These are phyloP conservation scores for Trichoderma reesei DNA, from an alignment of 495 filamentous ascomycete species.

Conservation along the genomic window DNA sequence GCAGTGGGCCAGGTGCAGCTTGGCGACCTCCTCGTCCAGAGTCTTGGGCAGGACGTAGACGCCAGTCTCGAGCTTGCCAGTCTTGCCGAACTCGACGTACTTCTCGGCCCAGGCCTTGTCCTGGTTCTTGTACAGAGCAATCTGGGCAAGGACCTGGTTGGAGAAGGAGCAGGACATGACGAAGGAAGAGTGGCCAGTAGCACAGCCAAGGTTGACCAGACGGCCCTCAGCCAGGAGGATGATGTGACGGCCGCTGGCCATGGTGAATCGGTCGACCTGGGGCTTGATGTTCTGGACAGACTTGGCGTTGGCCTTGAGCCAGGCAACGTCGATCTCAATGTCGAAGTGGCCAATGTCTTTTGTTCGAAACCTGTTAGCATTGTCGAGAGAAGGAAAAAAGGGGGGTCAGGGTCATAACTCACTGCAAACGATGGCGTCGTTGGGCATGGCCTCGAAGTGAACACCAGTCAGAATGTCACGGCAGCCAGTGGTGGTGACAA, in stretches of 20 bases:
- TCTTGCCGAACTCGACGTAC: slow-evolving; percentile 92
- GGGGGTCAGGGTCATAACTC: slow-evolving; percentile 29
- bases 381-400: slow-evolving; percentile 4
- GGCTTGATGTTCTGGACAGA: slow-evolving; percentile 98
- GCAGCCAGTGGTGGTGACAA: slow-evolving; percentile 98
- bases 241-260: slow-evolving; percentile 91
- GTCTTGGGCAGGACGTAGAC: slow-evolving; percentile 99
- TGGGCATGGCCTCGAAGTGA: slow-evolving; percentile 96
- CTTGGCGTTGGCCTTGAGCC: slow-evolving; percentile 90
- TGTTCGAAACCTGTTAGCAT: slow-evolving; percentile 10
- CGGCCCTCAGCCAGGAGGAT: slow-evolving; percentile 97
- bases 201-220: slow-evolving; percentile 98
- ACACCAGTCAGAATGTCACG: slow-evolving; percentile 85
- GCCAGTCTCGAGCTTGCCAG: slow-evolving; percentile 73
- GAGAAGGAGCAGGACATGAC: slow-evolving; percentile 99
- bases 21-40: slow-evolving; percentile 93
- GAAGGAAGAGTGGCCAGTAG: slow-evolving; percentile 98
- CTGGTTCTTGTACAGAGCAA: slow-evolving; percentile 90
- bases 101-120: slow-evolving; percentile 81
- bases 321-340: slow-evolving; percentile 98
- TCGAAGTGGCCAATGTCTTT: slow-evolving; percentile 99
- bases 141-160: slow-evolving; percentile 99
- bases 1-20: slow-evolving; percentile 86
- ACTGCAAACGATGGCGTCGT: slow-evolving; percentile 99
- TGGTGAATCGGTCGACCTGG: slow-evolving; percentile 94